phyloP scores from a whole-genome alignment of 148 eudicot species.

The Hydrangea macrophylla region DNA sequence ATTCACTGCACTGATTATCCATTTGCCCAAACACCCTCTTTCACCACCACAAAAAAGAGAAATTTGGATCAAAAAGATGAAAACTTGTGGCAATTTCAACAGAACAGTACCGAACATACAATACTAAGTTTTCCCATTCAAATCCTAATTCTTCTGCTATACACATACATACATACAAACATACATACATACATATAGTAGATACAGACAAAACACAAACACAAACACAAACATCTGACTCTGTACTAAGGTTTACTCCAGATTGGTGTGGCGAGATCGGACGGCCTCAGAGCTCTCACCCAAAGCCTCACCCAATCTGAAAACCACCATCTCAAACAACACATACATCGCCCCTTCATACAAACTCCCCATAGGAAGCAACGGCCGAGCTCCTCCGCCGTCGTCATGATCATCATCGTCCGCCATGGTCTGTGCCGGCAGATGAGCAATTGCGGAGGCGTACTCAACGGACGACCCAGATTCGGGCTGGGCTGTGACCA shows the following conservation, averaged over 20 bases:
- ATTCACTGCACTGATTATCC: too few relatives aligned
- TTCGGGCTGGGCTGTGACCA: slow-evolving; percentile 73
- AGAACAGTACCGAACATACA: too few relatives aligned
- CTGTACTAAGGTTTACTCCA: slow-evolving; percentile 38
- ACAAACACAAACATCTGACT: too few relatives aligned
- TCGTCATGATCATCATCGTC: slow-evolving; percentile 36
- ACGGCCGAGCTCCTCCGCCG: slow-evolving; percentile 33
- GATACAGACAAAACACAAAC: too few relatives aligned
- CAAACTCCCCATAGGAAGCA: slow-evolving; percentile 92
- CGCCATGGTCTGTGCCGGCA: slow-evolving; percentile 92
- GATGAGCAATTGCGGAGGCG: slow-evolving; percentile 60
- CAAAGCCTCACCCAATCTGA: slow-evolving; percentile 54
- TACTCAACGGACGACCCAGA: slow-evolving; percentile 39
- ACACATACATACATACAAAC: too few relatives aligned
- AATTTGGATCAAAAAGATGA: too few relatives aligned
- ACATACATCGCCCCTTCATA: slow-evolving; percentile 89
- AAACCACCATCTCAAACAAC: slow-evolving; percentile 92
- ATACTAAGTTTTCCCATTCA: too few relatives aligned
- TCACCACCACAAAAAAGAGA: too few relatives aligned
- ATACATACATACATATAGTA: too few relatives aligned
- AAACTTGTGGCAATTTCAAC: too few relatives aligned
- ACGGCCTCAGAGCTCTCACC: slow-evolving; percentile 47
- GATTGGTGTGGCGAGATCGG: slow-evolving; percentile 77
- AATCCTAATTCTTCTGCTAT: too few relatives aligned
- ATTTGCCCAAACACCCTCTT: too few relatives aligned